A percentile compares a stretch with the other conserved stretches of the same genome.
Conservation (phyloP, 1,284 basidiomycete species). For the Trichosporon sp. region DNA sequence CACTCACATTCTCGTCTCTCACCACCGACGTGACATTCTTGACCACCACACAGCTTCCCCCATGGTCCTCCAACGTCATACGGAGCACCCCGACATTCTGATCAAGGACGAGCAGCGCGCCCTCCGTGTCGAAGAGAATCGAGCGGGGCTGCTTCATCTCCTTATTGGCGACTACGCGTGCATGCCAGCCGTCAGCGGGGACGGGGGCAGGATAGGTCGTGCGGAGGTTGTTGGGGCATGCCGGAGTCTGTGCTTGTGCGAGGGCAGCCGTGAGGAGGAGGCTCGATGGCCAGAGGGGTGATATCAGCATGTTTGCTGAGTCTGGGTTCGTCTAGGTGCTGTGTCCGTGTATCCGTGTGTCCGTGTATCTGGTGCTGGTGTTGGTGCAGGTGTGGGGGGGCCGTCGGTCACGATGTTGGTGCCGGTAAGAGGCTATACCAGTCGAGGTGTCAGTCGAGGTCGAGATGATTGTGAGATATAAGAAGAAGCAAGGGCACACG, state of each 20-base stretch:
- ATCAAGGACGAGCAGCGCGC: slow-evolving; percentile 12
- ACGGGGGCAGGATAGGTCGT: neutral
- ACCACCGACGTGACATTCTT: neutral
- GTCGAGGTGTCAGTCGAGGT: no score
- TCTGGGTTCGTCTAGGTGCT: no score
- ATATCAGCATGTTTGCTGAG: no score
- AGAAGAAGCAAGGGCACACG: no score
- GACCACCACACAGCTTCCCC: slow-evolving; percentile 7
- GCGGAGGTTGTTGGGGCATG: slow-evolving; percentile 7
- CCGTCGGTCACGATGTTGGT: no score
- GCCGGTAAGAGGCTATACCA: no score
- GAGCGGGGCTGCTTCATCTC: slow-evolving; percentile 5
- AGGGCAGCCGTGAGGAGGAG: neutral
- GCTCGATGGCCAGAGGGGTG: no score
- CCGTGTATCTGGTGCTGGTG: no score
- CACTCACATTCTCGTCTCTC: neutral
- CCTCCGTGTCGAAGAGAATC: slow-evolving; percentile 6
- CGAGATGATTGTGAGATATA: no score
- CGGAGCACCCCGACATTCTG: neutral
- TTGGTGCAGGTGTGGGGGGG: no score
- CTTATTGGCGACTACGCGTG: slow-evolving; percentile 4
- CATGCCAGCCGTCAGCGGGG: neutral
- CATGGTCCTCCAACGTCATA: slow-evolving; percentile 8
- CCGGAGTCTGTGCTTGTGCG: no score
- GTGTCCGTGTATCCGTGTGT: no score